Conservation (phyloP, 306 rosid genomes). For the Cajanus cajan region DNA sequence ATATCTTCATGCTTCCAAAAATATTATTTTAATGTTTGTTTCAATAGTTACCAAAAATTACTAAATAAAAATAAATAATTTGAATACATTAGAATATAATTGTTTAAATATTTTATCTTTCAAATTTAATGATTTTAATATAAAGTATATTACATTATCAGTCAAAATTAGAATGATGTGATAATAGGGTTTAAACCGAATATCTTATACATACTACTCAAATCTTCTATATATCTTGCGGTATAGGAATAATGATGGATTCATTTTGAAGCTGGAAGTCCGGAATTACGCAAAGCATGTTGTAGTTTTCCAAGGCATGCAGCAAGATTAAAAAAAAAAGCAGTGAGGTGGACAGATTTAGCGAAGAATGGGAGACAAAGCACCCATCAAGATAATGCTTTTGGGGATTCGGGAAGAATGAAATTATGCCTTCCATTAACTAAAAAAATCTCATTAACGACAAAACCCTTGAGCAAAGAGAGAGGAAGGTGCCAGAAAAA, state of each 20-base stretch:
- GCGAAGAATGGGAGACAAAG: conserved; percentile 18
- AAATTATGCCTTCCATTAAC: conserved; percentile 1
- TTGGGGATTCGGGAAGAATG: conserved; percentile 30
- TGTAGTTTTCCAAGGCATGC: not conserved
- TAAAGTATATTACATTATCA: no score
- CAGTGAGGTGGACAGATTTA: not conserved
- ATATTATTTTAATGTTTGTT: not conserved
- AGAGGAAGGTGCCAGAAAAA: not conserved
- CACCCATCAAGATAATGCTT: conserved; percentile 27
- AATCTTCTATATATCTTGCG: no score
- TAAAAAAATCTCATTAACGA: not conserved
- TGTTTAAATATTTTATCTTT: no score
- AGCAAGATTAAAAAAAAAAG: not conserved
- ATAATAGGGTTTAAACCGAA: no score
- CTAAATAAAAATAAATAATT: not conserved
- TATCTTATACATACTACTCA: no score
- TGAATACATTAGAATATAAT: no score
- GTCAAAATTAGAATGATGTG: no score
- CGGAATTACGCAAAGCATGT: not conserved
- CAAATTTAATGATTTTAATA: no score
- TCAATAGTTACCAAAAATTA: not conserved
- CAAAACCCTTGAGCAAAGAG: not conserved
- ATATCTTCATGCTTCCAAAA: not conserved
- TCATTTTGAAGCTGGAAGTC: not conserved
- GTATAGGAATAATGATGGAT: no score